Percentiles rank a stretch among this genome's conserved stretches.
phyloP scores from a whole-genome alignment of 2,329 filamentous ascomycete genomes.

The Cercospora janseana region DNA sequence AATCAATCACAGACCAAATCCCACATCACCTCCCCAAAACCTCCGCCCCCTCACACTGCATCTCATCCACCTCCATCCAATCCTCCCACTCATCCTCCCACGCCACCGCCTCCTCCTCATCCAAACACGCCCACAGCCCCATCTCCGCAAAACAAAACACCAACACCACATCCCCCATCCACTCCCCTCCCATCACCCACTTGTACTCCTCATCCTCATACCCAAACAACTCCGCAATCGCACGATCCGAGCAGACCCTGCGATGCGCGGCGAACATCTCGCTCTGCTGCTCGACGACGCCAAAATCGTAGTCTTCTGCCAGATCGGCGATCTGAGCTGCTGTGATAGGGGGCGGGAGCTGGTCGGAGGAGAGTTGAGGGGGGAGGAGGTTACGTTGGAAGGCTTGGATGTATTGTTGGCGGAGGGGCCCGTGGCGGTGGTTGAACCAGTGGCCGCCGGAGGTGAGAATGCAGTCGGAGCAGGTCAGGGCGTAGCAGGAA shows the following conservation, averaged over 20 bases:
- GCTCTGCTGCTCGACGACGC: neutral
- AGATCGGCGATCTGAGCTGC: constrained; percentile 7
- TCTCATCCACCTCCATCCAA: constrained; percentile 7
- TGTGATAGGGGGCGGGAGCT: neutral
- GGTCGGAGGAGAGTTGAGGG: neutral
- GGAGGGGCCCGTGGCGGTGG: neutral
- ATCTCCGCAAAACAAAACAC: constrained; percentile 8
- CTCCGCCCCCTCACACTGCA: constrained; percentile 6
- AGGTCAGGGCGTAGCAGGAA: constrained; percentile 4
- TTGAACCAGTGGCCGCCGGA: constrained; percentile 10
- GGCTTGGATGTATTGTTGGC: constrained; percentile 12
- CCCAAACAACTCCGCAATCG: constrained; percentile 8
- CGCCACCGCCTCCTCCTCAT: constrained; percentile 7
- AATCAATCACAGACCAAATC: neutral
- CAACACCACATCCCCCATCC: constrained; percentile 1
- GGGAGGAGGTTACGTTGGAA: constrained; percentile 6
- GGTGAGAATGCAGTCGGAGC: constrained; percentile 10
- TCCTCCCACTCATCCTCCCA: constrained; percentile 10
- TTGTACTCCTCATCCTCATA: constrained; percentile 12
- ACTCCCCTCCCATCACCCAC: constrained; percentile 6
- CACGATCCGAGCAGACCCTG: constrained; percentile 1
- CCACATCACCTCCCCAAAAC: neutral
- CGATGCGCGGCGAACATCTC: constrained; percentile 6
- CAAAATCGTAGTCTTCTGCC: constrained; percentile 8
- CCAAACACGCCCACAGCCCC: neutral